These are phyloP conservation scores for Claviceps pazoutovae DNA, from an alignment of 2,329 filamentous ascomycete species.

Conservation along the genomic window DNA sequence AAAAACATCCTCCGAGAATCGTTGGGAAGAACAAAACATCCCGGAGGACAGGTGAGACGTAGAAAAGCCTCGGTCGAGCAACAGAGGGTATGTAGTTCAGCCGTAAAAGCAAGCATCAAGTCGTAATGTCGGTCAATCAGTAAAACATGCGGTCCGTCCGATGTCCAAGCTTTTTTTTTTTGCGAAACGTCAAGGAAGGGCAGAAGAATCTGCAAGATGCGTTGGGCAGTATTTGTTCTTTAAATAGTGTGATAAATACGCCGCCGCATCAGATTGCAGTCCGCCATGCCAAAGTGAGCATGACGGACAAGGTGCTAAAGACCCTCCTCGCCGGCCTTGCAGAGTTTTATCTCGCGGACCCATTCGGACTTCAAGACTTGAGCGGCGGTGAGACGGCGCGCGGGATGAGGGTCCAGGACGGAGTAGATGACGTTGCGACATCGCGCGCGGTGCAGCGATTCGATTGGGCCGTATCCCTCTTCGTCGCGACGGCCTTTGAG, in stretches of 20 bases:
- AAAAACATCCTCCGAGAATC: background rate
- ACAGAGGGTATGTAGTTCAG: background rate
- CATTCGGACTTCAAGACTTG: conserved; percentile 97
- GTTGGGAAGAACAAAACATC: background rate
- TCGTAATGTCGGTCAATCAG: conserved; percentile 6
- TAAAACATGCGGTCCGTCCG: conserved; percentile 4
- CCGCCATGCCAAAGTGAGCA: conserved; percentile 15
- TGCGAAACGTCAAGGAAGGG: conserved; percentile 6
- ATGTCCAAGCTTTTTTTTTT: conserved; percentile 4
- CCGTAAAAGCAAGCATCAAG: conserved; percentile 8
- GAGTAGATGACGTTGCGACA: conserved; percentile 99
- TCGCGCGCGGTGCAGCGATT: conserved; percentile 83
- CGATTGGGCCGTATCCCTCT: conserved; percentile 90
- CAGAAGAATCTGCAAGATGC: conserved; percentile 14
- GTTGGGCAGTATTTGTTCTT: conserved; percentile 3
- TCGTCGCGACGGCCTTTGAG: conserved; percentile 86
- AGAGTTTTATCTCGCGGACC: conserved; percentile 94
- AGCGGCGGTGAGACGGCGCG: conserved; percentile 82
- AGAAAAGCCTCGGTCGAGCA: background rate
- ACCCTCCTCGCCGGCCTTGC: conserved; percentile 91
- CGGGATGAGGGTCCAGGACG: conserved; percentile 88
- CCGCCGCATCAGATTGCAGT: conserved; percentile 13
- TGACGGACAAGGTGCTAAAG: conserved; percentile 39
- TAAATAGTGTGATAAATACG: background rate
- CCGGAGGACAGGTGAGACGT: conserved; percentile 1